Percentiles rank a stretch among this genome's conserved stretches.
phyloP scores from a whole-genome alignment of 83 land plant genomes.

The Thuja plicata region DNA sequence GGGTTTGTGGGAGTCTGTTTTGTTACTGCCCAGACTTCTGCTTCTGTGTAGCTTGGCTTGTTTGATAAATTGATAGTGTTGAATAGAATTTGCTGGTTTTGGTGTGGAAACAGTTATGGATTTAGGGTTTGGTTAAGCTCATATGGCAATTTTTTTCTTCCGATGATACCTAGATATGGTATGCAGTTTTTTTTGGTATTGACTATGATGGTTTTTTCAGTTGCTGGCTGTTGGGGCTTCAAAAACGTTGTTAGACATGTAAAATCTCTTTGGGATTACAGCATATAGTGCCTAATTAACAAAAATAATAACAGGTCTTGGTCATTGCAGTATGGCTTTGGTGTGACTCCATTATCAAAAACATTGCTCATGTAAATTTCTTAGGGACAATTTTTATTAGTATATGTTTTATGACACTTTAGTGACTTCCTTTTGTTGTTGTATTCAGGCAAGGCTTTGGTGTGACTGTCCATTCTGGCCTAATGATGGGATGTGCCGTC shows the following conservation, averaged over 20 bases:
- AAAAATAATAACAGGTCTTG: background rate
- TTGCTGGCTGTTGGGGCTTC: background rate
- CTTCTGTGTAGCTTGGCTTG: background rate
- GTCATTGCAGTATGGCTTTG: background rate
- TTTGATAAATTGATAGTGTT: background rate
- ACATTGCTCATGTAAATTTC: background rate
- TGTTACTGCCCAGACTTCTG: background rate
- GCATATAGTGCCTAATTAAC: background rate
- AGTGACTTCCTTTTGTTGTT: background rate
- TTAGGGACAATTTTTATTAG: background rate
- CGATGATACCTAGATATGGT: background rate
- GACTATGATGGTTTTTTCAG: background rate
- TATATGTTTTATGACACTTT: background rate
- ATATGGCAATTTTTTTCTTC: background rate
- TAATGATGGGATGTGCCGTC: conserved; percentile 97
- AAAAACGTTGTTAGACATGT: background rate
- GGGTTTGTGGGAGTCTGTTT: background rate
- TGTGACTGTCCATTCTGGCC: conserved; percentile 99
- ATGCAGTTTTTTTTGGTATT: background rate
- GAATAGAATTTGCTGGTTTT: background rate
- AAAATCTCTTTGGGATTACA: background rate
- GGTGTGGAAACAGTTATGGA: background rate
- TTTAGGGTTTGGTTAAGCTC: too few relatives aligned
- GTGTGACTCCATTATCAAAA: background rate
- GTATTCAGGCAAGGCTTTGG: conserved; percentile 78